Evolutionary conservation across 2,329 filamentous ascomycete species (phyloP).

Genomic region (Fusarium sp.): DNA sequence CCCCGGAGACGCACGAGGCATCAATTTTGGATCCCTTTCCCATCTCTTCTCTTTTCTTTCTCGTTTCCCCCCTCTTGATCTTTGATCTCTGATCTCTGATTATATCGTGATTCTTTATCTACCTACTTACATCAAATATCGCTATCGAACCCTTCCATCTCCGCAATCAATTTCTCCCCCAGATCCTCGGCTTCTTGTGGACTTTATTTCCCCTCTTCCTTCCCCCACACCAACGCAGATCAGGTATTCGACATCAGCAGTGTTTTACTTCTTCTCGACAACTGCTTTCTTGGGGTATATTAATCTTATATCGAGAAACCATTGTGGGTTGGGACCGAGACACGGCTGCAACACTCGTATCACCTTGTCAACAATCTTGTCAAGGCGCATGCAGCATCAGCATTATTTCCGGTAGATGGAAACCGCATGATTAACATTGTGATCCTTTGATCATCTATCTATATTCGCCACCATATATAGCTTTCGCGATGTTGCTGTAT

Average conservation of each 20-base stretch:
- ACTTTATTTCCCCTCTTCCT: constrained; percentile 25
- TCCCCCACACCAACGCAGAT: constrained; percentile 38
- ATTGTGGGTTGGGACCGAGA: not conserved
- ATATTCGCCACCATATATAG: constrained; percentile 36
- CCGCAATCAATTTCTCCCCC: constrained; percentile 27
- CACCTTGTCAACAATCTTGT: not conserved
- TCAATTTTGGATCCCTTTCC: constrained; percentile 39
- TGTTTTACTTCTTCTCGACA: constrained; percentile 15
- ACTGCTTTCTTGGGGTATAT: not conserved
- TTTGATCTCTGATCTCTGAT: constrained; percentile 10
- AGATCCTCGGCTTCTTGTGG: constrained; percentile 36
- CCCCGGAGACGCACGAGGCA: constrained; percentile 42
- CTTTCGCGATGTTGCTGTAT: constrained; percentile 65
- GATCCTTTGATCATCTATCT: constrained; percentile 41
- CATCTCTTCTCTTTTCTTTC: constrained; percentile 35
- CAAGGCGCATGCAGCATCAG: constrained; percentile 28
- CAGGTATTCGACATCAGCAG: constrained; percentile 22
- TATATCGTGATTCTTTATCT: constrained; percentile 19
- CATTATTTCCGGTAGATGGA: constrained; percentile 28
- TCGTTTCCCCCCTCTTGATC: constrained; percentile 23
- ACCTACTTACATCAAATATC: constrained; percentile 18
- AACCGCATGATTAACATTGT: constrained; percentile 38
- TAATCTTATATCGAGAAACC: not conserved
- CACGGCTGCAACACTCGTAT: not conserved
- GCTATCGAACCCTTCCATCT: constrained; percentile 23